A percentile compares a stretch with the other conserved stretches of the same genome.
Evolutionary conservation across 305 asterid genomes (phyloP).

Genomic region (Solanum aculeatissimum): DNA sequence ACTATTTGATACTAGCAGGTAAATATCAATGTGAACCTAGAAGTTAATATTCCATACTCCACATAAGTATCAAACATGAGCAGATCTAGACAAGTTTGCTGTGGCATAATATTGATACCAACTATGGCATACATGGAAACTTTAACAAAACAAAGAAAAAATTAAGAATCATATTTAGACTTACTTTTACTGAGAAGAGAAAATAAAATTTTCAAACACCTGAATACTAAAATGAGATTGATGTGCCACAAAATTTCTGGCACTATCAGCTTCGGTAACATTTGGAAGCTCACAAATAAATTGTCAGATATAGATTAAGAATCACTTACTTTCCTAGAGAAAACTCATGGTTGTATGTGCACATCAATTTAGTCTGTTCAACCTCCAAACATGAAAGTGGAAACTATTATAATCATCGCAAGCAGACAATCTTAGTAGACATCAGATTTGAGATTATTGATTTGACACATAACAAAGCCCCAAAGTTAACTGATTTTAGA

Average conservation of each 20-base stretch:
- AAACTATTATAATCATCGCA: neutral
- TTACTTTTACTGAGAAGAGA: neutral
- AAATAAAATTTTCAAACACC: neutral
- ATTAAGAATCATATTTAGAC: neutral
- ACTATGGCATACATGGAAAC: neutral
- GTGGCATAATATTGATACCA: neutral
- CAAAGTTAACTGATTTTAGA: neutral
- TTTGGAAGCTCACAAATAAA: neutral
- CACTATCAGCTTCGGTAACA: neutral
- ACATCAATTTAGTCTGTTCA: neutral
- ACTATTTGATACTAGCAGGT: neutral
- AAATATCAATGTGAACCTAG: neutral
- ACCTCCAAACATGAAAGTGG: neutral
- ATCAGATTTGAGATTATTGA: neutral
- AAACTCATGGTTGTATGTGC: neutral
- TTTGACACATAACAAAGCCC: neutral
- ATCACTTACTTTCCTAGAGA: neutral
- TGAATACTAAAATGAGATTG: neutral
- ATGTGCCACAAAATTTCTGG: neutral
- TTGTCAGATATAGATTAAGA: neutral
- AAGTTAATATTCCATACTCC: neutral
- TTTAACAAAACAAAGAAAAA: neutral
- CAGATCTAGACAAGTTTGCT: neutral
- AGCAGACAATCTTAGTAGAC: neutral
- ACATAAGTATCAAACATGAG: neutral